Percentiles rank a stretch among this genome's conserved stretches.
Conservation (phyloP, 192 early-diverging fungal species). For the Coemansia umbellata region DNA sequence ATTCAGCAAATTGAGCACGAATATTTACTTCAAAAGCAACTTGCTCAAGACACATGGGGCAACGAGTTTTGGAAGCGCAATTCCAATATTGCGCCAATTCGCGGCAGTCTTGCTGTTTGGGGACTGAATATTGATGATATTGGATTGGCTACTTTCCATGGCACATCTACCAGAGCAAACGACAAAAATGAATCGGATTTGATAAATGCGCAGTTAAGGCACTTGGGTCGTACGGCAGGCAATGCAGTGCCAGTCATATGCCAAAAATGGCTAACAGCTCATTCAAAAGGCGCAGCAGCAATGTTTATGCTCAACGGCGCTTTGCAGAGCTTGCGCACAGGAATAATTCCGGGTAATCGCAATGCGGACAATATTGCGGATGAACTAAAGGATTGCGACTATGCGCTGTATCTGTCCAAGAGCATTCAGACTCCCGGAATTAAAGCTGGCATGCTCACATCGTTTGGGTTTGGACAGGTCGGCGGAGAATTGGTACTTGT, state of each 20-base stretch:
- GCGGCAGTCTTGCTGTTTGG: constrained; percentile 81
- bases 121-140: constrained; percentile 90
- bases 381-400: constrained; percentile 68
- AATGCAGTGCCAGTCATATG: constrained; percentile 74
- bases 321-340: constrained; percentile 73
- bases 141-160: constrained; percentile 91
- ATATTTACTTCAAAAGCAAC: constrained; percentile 4
- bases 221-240: constrained; percentile 81
- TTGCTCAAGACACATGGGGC: constrained; percentile 63
- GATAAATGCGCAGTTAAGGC: constrained; percentile 78
- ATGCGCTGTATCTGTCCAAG: constrained; percentile 72
- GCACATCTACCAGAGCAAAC: constrained; percentile 90
- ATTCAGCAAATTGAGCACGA: constrained; percentile 4
- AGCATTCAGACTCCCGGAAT: constrained; percentile 58
- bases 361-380: constrained; percentile 52
- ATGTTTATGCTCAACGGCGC: constrained; percentile 92
- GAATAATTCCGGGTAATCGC: constrained; percentile 86
- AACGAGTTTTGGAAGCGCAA: constrained; percentile 79
- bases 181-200: constrained; percentile 94
- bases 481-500: constrained; percentile 61
- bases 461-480: constrained; percentile 66
- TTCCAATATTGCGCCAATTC: constrained; percentile 75
- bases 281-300: constrained; percentile 85
- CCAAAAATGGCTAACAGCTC: constrained; percentile 90
- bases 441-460: constrained; percentile 59